Evolutionary conservation across 768 basidiomycete genomes (phyloP).

Genomic region (Exidia glandulosa): DNA sequence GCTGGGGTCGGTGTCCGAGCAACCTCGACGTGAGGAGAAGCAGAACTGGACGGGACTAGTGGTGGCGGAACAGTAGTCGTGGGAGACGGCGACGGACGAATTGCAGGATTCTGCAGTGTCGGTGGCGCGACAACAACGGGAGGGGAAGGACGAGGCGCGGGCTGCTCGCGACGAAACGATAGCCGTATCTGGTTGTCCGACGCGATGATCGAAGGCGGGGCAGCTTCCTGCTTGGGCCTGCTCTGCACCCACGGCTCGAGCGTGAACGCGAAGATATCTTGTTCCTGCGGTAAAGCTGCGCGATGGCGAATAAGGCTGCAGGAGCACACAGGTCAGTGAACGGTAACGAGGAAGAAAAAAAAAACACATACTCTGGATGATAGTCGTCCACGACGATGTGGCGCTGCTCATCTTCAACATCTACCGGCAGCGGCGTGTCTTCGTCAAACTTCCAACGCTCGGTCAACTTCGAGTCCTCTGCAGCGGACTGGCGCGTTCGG

Average conservation of each 20-base stretch:
- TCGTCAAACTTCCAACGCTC: slow-evolving; percentile 62
- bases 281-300: neutral
- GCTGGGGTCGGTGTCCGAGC: too few relatives aligned
- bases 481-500: slow-evolving; percentile 25
- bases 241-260: neutral
- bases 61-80: neutral
- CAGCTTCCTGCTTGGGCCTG: neutral
- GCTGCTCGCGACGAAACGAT: too few relatives aligned
- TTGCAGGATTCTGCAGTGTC: neutral
- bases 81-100: neutral
- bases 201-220: neutral
- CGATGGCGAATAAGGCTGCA: too few relatives aligned
- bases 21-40: too few relatives aligned
- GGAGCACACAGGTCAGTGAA: slow-evolving; percentile 3
- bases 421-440: slow-evolving; percentile 48
- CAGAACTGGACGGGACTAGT: too few relatives aligned
- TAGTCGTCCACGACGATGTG: slow-evolving; percentile 64
- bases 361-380: slow-evolving; percentile 32
- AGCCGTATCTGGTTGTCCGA: neutral
- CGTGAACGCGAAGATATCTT: neutral
- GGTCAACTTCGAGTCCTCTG: neutral
- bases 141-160: neutral
- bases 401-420: slow-evolving; percentile 56
- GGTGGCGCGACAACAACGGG: neutral
- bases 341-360: neutral